Conservation (phyloP, 768 basidiomycete genomes). For the Termitomyces sp. region DNA sequence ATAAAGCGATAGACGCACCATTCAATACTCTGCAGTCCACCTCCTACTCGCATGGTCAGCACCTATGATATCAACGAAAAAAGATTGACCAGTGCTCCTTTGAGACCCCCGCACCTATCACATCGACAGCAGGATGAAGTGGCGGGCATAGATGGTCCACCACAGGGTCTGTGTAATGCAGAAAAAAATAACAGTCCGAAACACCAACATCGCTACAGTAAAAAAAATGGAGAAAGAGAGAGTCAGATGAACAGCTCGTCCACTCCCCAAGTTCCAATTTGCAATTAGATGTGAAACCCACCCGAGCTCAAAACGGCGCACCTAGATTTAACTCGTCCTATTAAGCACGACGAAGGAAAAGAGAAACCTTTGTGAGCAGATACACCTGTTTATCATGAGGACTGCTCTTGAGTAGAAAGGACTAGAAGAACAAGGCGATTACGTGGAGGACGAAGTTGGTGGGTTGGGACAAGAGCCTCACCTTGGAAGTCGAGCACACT, state of each 20-base stretch:
- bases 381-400: neutral
- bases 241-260: neutral
- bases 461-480: slow-evolving; percentile 1
- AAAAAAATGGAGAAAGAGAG: neutral
- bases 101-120: neutral
- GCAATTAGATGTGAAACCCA: slow-evolving; percentile 3
- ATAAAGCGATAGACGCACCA: neutral
- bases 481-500: slow-evolving; percentile 13
- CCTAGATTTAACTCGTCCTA: neutral
- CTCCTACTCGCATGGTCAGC: neutral
- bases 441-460: neutral
- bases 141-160: neutral
- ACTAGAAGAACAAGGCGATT: neutral
- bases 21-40: neutral
- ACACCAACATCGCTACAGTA: neutral
- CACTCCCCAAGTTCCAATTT: neutral
- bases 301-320: neutral
- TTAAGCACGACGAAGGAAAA: neutral
- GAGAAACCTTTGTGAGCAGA: neutral
- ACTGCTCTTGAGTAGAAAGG: neutral
- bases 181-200: neutral
- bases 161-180: neutral
- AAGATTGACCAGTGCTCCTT: neutral
- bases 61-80: neutral
- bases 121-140: neutral